Conservation (phyloP, 805 yeast genomes). For the Dipodascus albidus region DNA sequence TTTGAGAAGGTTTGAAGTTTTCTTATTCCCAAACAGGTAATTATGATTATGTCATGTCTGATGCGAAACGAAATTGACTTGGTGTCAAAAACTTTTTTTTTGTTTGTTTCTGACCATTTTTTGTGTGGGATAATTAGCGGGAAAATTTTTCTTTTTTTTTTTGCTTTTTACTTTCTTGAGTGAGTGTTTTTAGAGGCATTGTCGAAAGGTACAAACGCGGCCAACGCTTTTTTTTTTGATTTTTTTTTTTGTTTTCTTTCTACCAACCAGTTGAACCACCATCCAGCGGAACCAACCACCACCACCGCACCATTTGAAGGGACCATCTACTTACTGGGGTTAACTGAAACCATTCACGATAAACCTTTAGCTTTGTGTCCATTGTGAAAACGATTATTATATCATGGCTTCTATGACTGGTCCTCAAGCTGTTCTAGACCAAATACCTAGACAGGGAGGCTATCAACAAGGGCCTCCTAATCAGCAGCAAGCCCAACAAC, state of each 20-base stretch:
- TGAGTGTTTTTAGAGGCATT: background rate
- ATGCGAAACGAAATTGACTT: background rate
- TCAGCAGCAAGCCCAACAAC: conserved; percentile 5
- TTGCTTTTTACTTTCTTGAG: no score
- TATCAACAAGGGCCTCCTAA: conserved; percentile 1
- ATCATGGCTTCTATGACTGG: background rate
- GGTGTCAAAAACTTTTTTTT: background rate
- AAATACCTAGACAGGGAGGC: background rate
- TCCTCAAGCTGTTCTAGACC: background rate
- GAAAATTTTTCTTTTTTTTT: background rate
- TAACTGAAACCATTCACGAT: background rate
- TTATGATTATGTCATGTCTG: background rate
- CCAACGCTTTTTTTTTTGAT: background rate
- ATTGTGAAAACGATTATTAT: background rate
- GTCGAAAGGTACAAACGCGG: background rate
- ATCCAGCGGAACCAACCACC: background rate
- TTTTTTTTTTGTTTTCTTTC: background rate
- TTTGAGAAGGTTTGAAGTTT: background rate
- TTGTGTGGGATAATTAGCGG: background rate
- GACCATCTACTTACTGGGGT: no score
- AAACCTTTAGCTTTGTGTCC: background rate
- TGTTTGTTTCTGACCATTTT: background rate
- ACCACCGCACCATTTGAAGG: background rate
- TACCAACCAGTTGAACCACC: background rate
- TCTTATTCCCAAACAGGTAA: background rate